Percentiles rank a stretch among this genome's conserved stretches.
Evolutionary conservation across 192 early-diverging fungal species (phyloP).

Genomic region (Mortierella alpina): DNA sequence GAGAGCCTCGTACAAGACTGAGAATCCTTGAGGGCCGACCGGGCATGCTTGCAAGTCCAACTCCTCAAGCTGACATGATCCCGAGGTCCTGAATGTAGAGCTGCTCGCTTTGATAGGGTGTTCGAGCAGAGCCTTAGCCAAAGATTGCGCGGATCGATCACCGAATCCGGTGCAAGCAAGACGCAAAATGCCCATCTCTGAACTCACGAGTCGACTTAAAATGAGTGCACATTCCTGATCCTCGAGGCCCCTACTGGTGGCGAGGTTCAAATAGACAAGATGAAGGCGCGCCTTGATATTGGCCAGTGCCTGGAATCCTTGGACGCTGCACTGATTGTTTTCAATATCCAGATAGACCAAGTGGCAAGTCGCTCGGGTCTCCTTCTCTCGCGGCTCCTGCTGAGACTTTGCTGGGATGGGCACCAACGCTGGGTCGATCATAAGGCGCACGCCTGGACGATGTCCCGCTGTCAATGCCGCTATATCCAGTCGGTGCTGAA

Average conservation of each 20-base stretch:
- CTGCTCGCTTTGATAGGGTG: not conserved
- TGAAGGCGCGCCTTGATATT: conserved; percentile 26
- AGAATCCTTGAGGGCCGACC: conserved; percentile 20
- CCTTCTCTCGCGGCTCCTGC: conserved; percentile 9
- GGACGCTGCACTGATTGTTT: conserved; percentile 32
- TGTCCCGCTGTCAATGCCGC: conserved; percentile 35
- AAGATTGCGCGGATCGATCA: conserved; percentile 18
- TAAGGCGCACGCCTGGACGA: conserved; percentile 29
- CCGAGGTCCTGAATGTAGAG: not conserved
- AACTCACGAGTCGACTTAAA: conserved; percentile 19
- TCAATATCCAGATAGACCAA: conserved; percentile 46
- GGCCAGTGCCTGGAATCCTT: conserved; percentile 36
- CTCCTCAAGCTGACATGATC: conserved; percentile 25
- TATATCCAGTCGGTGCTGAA: conserved; percentile 45
- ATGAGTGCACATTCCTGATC: conserved; percentile 36
- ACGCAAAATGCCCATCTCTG: conserved; percentile 24
- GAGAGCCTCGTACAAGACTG: conserved; percentile 10
- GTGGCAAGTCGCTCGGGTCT: conserved; percentile 19
- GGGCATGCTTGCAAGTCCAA: conserved; percentile 41
- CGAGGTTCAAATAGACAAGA: conserved; percentile 35
- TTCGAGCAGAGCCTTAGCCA: conserved; percentile 4
- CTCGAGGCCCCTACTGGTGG: conserved; percentile 20
- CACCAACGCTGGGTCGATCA: not conserved
- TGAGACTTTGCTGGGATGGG: not conserved
- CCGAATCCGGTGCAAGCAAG: conserved; percentile 44